Conservation (phyloP, 345 rosid genomes). For the Firmiana major region DNA sequence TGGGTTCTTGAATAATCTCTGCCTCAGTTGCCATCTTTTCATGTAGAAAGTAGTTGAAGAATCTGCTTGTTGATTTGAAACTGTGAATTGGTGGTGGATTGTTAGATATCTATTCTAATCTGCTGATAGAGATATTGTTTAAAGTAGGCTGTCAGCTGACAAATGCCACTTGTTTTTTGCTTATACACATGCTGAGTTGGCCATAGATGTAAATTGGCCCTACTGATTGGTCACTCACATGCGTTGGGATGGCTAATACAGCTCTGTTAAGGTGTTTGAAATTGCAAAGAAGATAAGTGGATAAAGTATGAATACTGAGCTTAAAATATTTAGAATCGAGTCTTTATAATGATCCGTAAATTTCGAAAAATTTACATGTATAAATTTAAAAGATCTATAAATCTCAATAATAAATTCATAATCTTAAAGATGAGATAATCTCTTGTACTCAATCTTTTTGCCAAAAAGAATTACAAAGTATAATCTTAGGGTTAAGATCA, state of each 20-base stretch:
- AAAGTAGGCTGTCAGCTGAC: slow-evolving; percentile 40
- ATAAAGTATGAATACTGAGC: no score
- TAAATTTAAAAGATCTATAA: no score
- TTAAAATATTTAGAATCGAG: no score
- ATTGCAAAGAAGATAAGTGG: no score
- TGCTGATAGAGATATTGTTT: slow-evolving; percentile 22
- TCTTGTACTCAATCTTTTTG: no score
- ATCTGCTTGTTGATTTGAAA: not conserved
- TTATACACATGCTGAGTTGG: slow-evolving; percentile 50
- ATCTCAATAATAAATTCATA: no score
- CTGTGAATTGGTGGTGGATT: slow-evolving; percentile 27
- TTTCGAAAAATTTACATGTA: no score
- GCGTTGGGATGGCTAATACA: slow-evolving; percentile 16
- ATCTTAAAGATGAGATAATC: no score
- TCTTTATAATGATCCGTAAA: no score
- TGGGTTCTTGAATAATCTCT: slow-evolving; percentile 33
- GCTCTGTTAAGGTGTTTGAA: not conserved
- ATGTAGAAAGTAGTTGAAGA: slow-evolving; percentile 13
- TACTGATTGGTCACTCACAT: slow-evolving; percentile 33
- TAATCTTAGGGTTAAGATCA: not conserved
- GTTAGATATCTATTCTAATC: slow-evolving; percentile 25
- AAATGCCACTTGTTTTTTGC: slow-evolving; percentile 43
- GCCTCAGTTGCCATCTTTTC: slow-evolving; percentile 61
- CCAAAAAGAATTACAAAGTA: no score
- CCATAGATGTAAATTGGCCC: slow-evolving; percentile 37